A percentile compares a stretch with the other conserved stretches of the same genome.
These are phyloP conservation scores for Colletotrichum lupini DNA, from an alignment of 2,329 filamentous ascomycete genomes.

Conservation along the genomic window DNA sequence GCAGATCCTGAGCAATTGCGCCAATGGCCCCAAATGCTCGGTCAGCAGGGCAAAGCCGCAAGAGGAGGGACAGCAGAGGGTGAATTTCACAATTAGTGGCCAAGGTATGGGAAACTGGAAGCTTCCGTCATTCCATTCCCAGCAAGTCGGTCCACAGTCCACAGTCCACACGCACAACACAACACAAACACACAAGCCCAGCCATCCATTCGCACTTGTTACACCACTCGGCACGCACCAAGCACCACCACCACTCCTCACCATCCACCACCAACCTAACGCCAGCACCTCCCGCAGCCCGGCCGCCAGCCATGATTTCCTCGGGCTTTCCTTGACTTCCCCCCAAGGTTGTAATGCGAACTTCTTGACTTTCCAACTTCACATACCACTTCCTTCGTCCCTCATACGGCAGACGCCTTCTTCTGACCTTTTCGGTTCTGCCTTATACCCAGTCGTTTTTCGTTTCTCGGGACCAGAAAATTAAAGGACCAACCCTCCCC, in stretches of 20 bases:
- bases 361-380: constrained; percentile 6
- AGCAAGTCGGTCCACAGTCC: background rate
- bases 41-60: constrained; percentile 22
- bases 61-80: background rate
- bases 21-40: constrained; percentile 20
- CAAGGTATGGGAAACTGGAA: constrained; percentile 22
- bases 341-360: background rate
- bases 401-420: constrained; percentile 1
- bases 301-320: background rate
- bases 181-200: background rate
- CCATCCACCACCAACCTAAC: background rate
- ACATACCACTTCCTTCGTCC: constrained; percentile 7
- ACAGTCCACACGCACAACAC: background rate
- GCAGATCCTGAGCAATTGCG: constrained; percentile 26
- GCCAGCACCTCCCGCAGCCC: background rate
- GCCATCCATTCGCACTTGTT: background rate
- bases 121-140: constrained; percentile 31
- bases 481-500: constrained; percentile 2
- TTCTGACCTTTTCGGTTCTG: constrained; percentile 20
- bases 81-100: background rate
- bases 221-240: background rate
- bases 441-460: constrained; percentile 30
- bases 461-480: constrained; percentile 1
- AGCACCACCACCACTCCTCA: constrained; percentile 9
- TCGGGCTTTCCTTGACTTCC: background rate